phyloP scores from a whole-genome alignment of 257 asterid species.

The Eustoma russellianum region DNA sequence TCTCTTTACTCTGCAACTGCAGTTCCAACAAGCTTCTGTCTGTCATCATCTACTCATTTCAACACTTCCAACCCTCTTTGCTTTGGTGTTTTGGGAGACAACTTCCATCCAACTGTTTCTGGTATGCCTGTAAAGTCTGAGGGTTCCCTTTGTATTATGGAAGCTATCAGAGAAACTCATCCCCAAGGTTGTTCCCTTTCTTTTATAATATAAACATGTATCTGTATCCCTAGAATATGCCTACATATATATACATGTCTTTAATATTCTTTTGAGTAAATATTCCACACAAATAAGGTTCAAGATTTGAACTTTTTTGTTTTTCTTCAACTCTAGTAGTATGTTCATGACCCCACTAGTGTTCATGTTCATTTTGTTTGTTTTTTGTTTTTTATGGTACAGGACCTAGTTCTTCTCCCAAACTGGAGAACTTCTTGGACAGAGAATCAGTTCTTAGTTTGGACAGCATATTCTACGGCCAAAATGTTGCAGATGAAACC shows the following conservation, averaged over 20 bases:
- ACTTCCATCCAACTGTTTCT: conserved; percentile 42
- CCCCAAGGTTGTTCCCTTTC: conserved; percentile 28
- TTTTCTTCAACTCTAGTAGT: not conserved
- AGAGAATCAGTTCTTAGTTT: too few relatives aligned
- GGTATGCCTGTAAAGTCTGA: conserved; percentile 81
- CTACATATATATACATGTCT: too few relatives aligned
- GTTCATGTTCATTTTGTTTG: too few relatives aligned
- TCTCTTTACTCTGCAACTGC: conserved; percentile 10
- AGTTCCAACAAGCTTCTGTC: conserved; percentile 28
- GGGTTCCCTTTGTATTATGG: conserved; percentile 78
- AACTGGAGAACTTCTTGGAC: conserved; percentile 76
- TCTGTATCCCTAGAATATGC: too few relatives aligned
- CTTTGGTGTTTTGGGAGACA: conserved; percentile 24
- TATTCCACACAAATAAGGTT: too few relatives aligned
- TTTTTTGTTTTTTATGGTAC: conserved; percentile 18
- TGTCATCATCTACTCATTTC: conserved; percentile 23
- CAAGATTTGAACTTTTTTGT: too few relatives aligned
- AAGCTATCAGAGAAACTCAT: conserved; percentile 60
- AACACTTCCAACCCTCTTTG: conserved; percentile 16
- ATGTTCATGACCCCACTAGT: not conserved
- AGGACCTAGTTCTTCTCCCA: conserved; percentile 45
- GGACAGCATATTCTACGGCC: conserved; percentile 44
- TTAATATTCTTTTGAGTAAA: too few relatives aligned
- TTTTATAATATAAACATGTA: too few relatives aligned
- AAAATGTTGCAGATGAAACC: conserved; percentile 13